Conservation (phyloP, 164 flowering plant species). For the Dillenia turbinata region DNA sequence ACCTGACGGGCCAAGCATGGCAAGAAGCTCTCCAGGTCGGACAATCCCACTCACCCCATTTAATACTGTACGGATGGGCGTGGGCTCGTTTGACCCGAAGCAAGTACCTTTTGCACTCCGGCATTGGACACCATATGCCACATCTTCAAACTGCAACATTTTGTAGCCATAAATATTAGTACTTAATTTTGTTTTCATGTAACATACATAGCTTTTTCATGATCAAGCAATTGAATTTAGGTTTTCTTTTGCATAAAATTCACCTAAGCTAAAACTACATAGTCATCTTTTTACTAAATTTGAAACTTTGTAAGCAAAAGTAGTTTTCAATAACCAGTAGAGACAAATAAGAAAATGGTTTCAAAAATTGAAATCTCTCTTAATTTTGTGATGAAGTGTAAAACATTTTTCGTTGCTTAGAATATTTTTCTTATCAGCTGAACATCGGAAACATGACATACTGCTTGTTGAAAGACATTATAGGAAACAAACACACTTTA, state of each 20-base stretch:
- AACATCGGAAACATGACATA: too few species aligned
- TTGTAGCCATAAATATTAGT: neutral
- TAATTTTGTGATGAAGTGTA: too few species aligned
- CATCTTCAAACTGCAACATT: constrained; percentile 69
- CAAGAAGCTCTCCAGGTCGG: constrained; percentile 78
- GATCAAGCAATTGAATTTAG: neutral
- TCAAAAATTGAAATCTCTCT: too few species aligned
- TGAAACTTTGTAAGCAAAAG: neutral
- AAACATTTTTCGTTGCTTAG: too few species aligned
- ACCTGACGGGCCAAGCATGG: constrained; percentile 95
- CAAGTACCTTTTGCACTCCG: constrained; percentile 11
- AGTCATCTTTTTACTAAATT: neutral
- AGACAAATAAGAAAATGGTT: too few species aligned
- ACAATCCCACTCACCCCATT: constrained; percentile 67
- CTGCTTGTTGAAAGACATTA: too few species aligned
- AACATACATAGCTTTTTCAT: neutral
- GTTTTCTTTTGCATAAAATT: neutral
- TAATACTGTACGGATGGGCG: constrained; percentile 38
- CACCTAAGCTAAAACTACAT: too few species aligned
- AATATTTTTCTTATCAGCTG: too few species aligned
- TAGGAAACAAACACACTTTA: too few species aligned
- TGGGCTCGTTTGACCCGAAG: constrained; percentile 28
- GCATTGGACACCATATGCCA: constrained; percentile 38
- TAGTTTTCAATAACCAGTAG: neutral
- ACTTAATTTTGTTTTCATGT: neutral